These are phyloP conservation scores for Globisporangium yorkense DNA, from an alignment of 352 stramenopile species.

Conservation along the genomic window DNA sequence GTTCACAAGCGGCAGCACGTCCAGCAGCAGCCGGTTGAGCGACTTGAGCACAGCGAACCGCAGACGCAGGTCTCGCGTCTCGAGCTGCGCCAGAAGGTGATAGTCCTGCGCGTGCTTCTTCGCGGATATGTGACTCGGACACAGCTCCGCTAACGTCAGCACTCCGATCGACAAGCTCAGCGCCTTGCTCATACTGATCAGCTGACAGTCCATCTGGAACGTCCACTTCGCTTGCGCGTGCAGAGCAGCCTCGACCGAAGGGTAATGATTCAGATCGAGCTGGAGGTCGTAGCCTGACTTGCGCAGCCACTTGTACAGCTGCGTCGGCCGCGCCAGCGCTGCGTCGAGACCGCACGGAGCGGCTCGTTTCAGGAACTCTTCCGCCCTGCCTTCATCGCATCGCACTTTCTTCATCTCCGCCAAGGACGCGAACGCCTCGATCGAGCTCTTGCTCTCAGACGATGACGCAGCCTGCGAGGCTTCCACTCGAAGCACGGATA, in stretches of 20 bases:
- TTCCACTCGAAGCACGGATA: constrained; percentile 19
- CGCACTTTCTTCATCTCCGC: constrained; percentile 13
- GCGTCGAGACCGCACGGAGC: constrained; percentile 9
- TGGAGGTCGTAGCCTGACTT: constrained; percentile 52
- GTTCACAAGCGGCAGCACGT: constrained; percentile 61
- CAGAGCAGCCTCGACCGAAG: constrained; percentile 31
- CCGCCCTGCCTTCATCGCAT: constrained; percentile 1
- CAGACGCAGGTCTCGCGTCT: constrained; percentile 54
- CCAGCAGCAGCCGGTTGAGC: constrained; percentile 47
- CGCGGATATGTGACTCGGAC: constrained; percentile 46
- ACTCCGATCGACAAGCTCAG: constrained; percentile 48
- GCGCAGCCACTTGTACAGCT: constrained; percentile 42
- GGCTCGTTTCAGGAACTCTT: constrained; percentile 5
- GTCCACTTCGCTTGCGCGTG: constrained; percentile 60
- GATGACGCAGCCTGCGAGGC: constrained; percentile 19
- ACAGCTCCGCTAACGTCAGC: constrained; percentile 54
- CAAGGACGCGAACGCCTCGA: constrained; percentile 25
- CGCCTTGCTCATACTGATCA: constrained; percentile 40
- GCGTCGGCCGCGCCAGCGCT: constrained; percentile 19
- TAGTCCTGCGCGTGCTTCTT: constrained; percentile 24
- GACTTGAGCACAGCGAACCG: constrained; percentile 52
- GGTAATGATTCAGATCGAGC: constrained; percentile 44
- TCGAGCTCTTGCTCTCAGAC: constrained; percentile 21
- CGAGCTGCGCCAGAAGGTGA: constrained; percentile 28
- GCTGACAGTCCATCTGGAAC: constrained; percentile 64